These are phyloP conservation scores for Celoporthe dispersa DNA, from an alignment of 2,329 filamentous ascomycete species.

Conservation along the genomic window DNA sequence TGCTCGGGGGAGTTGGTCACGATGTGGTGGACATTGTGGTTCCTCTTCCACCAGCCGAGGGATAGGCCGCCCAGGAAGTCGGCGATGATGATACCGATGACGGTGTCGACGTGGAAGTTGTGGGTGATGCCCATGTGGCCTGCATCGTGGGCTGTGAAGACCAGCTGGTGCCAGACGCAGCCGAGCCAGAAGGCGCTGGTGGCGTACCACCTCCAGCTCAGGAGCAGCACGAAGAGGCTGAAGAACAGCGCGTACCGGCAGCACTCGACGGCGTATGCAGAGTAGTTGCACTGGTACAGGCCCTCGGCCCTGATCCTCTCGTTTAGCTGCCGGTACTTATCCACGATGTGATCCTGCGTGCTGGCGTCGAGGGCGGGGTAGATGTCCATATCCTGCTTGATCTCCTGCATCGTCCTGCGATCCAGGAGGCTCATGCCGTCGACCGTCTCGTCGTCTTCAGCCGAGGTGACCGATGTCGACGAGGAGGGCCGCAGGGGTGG, in stretches of 20 bases:
- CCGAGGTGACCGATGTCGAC: slow-evolving; percentile 62
- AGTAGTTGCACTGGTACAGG: slow-evolving; percentile 84
- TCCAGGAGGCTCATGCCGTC: slow-evolving; percentile 71
- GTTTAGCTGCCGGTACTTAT: slow-evolving; percentile 81
- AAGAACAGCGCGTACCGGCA: slow-evolving; percentile 74
- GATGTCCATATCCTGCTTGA: slow-evolving; percentile 74
- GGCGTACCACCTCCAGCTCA: slow-evolving; percentile 68
- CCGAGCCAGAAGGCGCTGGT: slow-evolving; percentile 77
- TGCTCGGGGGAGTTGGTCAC: slow-evolving; percentile 95
- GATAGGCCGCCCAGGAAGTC: slow-evolving; percentile 89
- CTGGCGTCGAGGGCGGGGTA: slow-evolving; percentile 78
- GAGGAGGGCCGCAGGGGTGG: slow-evolving; percentile 48
- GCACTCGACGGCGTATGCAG: slow-evolving; percentile 75
- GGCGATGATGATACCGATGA: slow-evolving; percentile 88
- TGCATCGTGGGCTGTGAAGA: slow-evolving; percentile 92
- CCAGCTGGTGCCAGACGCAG: slow-evolving; percentile 89
- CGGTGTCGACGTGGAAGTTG: slow-evolving; percentile 78
- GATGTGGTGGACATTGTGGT: slow-evolving; percentile 95
- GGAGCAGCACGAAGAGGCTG: slow-evolving; percentile 61
- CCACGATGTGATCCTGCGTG: slow-evolving; percentile 76
- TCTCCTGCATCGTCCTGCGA: slow-evolving; percentile 72
- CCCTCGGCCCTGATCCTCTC: slow-evolving; percentile 73
- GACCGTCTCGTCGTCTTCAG: slow-evolving; percentile 46
- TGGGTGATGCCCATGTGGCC: slow-evolving; percentile 98
- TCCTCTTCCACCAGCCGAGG: slow-evolving; percentile 95